These are phyloP conservation scores for Fusarium torreyae DNA, from an alignment of 2,329 filamentous ascomycete species.

Conservation along the genomic window DNA sequence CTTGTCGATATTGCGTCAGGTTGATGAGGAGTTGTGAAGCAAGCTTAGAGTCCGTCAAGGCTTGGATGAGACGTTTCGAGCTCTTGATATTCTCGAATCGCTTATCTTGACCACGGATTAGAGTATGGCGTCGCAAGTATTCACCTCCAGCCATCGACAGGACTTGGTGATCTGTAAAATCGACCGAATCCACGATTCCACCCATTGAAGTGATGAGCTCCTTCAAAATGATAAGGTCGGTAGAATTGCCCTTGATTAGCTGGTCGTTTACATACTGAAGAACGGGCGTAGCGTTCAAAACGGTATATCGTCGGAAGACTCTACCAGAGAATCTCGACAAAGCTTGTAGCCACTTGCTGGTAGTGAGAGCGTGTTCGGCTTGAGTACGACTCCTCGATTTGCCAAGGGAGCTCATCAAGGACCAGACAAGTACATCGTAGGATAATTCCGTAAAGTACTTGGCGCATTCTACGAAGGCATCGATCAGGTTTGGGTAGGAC, in stretches of 20 bases:
- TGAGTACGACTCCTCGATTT: conserved; percentile 75
- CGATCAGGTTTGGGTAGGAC: conserved; percentile 93
- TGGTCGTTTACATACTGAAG: conserved; percentile 92
- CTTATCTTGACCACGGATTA: conserved; percentile 85
- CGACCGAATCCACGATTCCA: conserved; percentile 87
- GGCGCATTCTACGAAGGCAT: conserved; percentile 93
- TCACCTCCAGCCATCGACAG: conserved; percentile 91
- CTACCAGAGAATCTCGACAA: conserved; percentile 92
- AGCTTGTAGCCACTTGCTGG: conserved; percentile 92
- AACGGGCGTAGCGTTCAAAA: conserved; percentile 87
- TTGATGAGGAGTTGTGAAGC: conserved; percentile 89
- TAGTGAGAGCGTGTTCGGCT: conserved; percentile 76
- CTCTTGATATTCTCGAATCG: conserved; percentile 82
- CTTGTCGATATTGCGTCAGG: conserved; percentile 89
- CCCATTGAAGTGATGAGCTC: conserved; percentile 95
- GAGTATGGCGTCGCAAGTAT: conserved; percentile 82
- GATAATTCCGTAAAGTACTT: conserved; percentile 94
- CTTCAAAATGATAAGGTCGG: conserved; percentile 91
- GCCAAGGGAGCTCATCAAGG: conserved; percentile 81
- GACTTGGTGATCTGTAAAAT: conserved; percentile 91
- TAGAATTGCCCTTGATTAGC: conserved; percentile 85
- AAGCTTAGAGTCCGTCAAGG: conserved; percentile 82
- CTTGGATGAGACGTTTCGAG: conserved; percentile 83
- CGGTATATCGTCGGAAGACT: conserved; percentile 87
- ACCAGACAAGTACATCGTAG: conserved; percentile 95